Evolutionary conservation across 2,329 filamentous ascomycete genomes (phyloP).

Genomic region (Paraphoma sp.): DNA sequence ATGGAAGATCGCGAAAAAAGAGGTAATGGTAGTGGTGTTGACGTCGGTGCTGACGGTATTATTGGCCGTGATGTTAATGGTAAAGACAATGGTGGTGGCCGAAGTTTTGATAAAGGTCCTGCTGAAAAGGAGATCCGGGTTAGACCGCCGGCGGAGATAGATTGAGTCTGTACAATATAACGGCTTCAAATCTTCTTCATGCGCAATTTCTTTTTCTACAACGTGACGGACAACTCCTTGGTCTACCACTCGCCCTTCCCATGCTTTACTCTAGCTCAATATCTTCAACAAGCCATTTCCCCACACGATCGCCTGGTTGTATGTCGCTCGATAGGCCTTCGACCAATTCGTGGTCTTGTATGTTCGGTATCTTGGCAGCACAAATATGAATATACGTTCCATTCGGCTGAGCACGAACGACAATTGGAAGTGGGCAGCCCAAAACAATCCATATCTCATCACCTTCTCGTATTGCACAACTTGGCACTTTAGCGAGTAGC

Average conservation of each 20-base stretch:
- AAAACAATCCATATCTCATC: slow-evolving; percentile 8
- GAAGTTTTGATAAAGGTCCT: no score
- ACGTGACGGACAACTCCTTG: no score
- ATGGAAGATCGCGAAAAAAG: not conserved
- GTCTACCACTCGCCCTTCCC: no score
- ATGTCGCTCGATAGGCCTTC: slow-evolving; percentile 1
- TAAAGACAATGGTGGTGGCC: no score
- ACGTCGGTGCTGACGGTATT: no score
- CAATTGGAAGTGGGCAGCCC: not conserved
- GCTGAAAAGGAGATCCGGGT: no score
- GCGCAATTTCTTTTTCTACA: no score
- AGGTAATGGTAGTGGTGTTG: no score
- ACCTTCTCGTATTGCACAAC: not conserved
- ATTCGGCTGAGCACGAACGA: not conserved
- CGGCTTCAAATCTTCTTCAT: no score
- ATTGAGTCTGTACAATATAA: no score
- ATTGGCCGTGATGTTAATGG: no score
- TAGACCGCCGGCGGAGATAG: no score
- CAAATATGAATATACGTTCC: slow-evolving; percentile 3
- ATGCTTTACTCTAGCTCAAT: slow-evolving; percentile 4
- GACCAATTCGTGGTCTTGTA: not conserved
- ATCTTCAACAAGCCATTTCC: slow-evolving; percentile 2
- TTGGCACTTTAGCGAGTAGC: not conserved
- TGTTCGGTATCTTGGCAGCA: not conserved
- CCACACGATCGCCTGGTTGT: slow-evolving; percentile 3